Conservation (phyloP, 768 basidiomycete species). For the Pleurotus djamor region DNA sequence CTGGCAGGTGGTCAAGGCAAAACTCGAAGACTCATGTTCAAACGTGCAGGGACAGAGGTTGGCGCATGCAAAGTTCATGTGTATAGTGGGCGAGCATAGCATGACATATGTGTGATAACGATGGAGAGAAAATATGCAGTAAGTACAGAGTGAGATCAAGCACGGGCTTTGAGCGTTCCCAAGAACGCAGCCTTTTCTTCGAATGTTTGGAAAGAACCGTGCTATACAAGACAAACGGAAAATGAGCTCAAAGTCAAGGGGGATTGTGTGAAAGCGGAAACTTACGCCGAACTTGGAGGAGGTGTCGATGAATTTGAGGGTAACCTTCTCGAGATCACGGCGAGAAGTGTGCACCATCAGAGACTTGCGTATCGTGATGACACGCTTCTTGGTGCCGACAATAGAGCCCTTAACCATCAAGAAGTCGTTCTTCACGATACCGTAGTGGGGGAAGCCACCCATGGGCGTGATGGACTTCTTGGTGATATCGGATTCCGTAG, state of each 20-base stretch:
- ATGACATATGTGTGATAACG: constrained; percentile 35
- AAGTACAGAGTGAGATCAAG: constrained; percentile 47
- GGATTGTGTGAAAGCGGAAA: constrained; percentile 10
- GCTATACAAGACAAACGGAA: constrained; percentile 39
- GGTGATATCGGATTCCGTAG: constrained; percentile 93
- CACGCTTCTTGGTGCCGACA: constrained; percentile 97
- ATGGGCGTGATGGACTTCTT: constrained; percentile 93
- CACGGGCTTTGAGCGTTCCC: constrained; percentile 85
- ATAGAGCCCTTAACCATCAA: constrained; percentile 95
- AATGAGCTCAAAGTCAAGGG: neutral
- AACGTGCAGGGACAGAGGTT: neutral
- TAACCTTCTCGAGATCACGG: constrained; percentile 95
- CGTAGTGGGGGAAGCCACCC: constrained; percentile 99
- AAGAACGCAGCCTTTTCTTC: constrained; percentile 96
- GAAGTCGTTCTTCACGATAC: constrained; percentile 98
- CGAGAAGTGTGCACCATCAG: constrained; percentile 96
- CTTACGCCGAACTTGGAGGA: constrained; percentile 95
- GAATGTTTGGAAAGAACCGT: constrained; percentile 95
- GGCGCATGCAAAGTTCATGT: constrained; percentile 8
- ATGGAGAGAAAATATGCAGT: constrained; percentile 34
- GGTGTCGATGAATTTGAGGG: constrained; percentile 98
- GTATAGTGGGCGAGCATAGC: constrained; percentile 24
- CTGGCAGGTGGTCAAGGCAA: no score
- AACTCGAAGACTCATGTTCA: no score
- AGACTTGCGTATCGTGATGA: constrained; percentile 95